phyloP scores from a whole-genome alignment of 2,329 filamentous ascomycete species.

The Incumbomyces delicatus region DNA sequence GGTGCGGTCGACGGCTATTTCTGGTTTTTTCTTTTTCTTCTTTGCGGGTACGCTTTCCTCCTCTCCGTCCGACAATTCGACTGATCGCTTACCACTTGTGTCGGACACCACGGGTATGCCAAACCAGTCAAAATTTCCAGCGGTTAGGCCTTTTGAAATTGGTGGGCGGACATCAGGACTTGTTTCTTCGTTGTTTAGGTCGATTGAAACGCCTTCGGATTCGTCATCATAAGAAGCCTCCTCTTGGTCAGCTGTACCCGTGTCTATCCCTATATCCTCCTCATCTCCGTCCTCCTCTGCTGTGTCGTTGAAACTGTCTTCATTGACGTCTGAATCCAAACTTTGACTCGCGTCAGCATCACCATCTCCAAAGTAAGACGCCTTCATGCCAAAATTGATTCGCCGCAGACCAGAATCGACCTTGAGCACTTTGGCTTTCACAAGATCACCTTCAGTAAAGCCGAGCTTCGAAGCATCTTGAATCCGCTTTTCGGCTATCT shows the following conservation, averaged over 20 bases:
- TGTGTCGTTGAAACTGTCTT: constrained; percentile 17
- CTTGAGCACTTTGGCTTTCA: constrained; percentile 81
- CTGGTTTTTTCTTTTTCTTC: constrained; percentile 60
- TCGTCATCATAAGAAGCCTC: constrained; percentile 29
- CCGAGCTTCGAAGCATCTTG: constrained; percentile 71
- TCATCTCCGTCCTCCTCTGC: constrained; percentile 24
- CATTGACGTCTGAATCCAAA: constrained; percentile 13
- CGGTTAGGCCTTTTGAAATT: constrained; percentile 49
- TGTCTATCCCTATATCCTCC: neutral
- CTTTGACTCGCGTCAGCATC: constrained; percentile 37
- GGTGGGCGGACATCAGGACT: constrained; percentile 25
- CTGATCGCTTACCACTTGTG: constrained; percentile 34
- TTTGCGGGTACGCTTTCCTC: constrained; percentile 42
- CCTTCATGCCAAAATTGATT: constrained; percentile 85
- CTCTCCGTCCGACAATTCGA: constrained; percentile 42
- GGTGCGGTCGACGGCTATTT: constrained; percentile 77
- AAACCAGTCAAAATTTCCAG: constrained; percentile 80
- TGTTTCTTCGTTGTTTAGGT: constrained; percentile 39
- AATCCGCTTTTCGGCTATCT: constrained; percentile 78
- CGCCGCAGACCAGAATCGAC: constrained; percentile 65
- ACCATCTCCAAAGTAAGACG: constrained; percentile 69
- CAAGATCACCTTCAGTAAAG: constrained; percentile 81
- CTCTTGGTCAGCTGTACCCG: constrained; percentile 24
- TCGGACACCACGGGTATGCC: constrained; percentile 31
- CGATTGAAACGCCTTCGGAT: constrained; percentile 24